Evolutionary conservation across 306 rosid genomes (phyloP).

Genomic region (Trifolium subterraneum): DNA sequence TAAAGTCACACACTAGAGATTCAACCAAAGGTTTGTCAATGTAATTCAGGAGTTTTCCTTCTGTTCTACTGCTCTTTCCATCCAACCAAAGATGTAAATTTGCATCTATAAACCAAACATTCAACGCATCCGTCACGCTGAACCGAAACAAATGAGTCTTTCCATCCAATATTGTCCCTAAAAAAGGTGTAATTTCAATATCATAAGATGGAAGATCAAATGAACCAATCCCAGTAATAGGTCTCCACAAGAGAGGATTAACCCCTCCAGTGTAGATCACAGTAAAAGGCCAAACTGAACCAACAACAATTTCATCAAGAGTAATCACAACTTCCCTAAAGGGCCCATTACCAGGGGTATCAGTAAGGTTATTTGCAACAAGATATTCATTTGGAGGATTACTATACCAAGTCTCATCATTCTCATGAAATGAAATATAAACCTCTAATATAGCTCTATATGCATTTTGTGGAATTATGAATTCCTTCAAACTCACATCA

Average conservation of each 20-base stretch:
- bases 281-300: constrained; percentile 85
- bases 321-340: constrained; percentile 82
- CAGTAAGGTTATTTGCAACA: constrained; percentile 63
- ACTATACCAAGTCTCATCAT: constrained; percentile 81
- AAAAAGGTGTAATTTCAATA: constrained; percentile 81
- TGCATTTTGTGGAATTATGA: constrained; percentile 68
- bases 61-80: constrained; percentile 50
- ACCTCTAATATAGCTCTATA: constrained; percentile 90
- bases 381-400: constrained; percentile 72
- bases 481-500: constrained; percentile 57
- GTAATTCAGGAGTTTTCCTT: constrained; percentile 60
- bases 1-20: constrained; percentile 53
- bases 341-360: constrained; percentile 75
- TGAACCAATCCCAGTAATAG: constrained; percentile 89
- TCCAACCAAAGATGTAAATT: constrained; percentile 95
- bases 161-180: constrained; percentile 76
- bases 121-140: constrained; percentile 78
- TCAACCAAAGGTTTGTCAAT: constrained; percentile 52
- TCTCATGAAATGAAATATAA: constrained; percentile 89
- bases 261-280: constrained; percentile 88
- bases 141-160: constrained; percentile 65
- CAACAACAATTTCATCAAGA: constrained; percentile 68
- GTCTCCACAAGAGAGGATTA: constrained; percentile 91
- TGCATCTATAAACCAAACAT: constrained; percentile 89
- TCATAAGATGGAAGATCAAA: constrained; percentile 88